These are phyloP conservation scores for Alternaria arbusti DNA, from an alignment of 2,329 filamentous ascomycete species.

Conservation along the genomic window DNA sequence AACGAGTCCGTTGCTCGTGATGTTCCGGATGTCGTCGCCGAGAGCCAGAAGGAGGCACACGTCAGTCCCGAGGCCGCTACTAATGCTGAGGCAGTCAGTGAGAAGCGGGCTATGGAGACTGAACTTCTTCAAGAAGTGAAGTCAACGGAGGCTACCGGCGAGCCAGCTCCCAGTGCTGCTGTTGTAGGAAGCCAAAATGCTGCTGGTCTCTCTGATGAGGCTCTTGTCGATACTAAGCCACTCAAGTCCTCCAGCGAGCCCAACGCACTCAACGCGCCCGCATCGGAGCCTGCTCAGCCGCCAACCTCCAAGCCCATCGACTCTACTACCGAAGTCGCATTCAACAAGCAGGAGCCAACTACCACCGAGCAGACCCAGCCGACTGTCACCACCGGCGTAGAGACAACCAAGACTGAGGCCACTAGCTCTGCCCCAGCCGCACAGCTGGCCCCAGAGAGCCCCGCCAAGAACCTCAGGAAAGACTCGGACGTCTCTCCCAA, in stretches of 20 bases:
- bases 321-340: constrained; percentile 50
- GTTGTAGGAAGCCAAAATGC: constrained; percentile 43
- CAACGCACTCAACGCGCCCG: constrained; percentile 48
- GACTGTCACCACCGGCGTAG: constrained; percentile 50
- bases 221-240: constrained; percentile 37
- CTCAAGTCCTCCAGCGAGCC: constrained; percentile 40
- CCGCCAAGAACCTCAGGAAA: constrained; percentile 36
- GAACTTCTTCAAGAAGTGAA: constrained; percentile 63
- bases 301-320: constrained; percentile 32
- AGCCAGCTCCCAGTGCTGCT: constrained; percentile 45
- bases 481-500: constrained; percentile 40
- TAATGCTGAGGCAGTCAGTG: constrained; percentile 67
- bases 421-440: constrained; percentile 20
- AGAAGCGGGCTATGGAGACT: constrained; percentile 73
- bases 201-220: constrained; percentile 39
- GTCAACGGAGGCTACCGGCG: constrained; percentile 17
- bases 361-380: constrained; percentile 48
- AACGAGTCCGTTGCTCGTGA: constrained; percentile 40
- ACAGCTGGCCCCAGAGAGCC: constrained; percentile 33
- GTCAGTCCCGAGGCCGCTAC: constrained; percentile 70
- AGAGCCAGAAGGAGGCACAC: constrained; percentile 72
- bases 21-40: constrained; percentile 67
- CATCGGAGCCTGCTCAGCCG: constrained; percentile 36
- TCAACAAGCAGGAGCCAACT: constrained; percentile 50
- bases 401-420: constrained; percentile 40